Conservation (phyloP, 2,329 filamentous ascomycete genomes). For the Thermoascus crustaceus region DNA sequence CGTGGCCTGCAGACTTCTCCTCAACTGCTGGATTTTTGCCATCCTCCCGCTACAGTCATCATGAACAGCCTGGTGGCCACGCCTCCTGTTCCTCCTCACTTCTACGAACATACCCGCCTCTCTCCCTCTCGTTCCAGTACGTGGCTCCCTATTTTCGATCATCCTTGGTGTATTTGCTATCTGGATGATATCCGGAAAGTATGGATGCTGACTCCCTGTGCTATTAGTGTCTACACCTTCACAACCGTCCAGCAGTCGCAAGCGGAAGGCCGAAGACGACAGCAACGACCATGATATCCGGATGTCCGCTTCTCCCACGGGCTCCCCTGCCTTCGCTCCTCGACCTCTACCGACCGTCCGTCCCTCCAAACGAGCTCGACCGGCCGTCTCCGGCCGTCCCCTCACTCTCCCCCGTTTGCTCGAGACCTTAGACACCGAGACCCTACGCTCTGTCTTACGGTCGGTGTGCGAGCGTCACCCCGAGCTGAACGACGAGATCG, state of each 20-base stretch:
- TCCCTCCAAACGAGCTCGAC: constrained; percentile 59
- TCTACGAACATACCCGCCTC: constrained; percentile 52
- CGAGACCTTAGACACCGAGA: constrained; percentile 80
- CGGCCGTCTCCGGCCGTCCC: constrained; percentile 61
- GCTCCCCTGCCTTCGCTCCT: constrained; percentile 66
- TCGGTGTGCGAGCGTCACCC: constrained; percentile 86
- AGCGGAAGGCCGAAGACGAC: constrained; percentile 81
- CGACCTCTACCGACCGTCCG: constrained; percentile 59
- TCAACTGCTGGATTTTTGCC: constrained; percentile 12
- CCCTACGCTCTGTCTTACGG: constrained; percentile 78
- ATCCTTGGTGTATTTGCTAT: constrained; percentile 8
- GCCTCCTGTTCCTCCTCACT: constrained; percentile 55
- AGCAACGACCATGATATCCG: constrained; percentile 60
- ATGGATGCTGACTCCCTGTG: background rate
- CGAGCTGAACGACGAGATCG: constrained; percentile 75
- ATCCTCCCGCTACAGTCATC: constrained; percentile 30
- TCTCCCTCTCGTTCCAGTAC: constrained; percentile 54
- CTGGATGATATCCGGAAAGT: background rate
- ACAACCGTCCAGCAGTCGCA: constrained; percentile 45
- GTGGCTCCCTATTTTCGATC: constrained; percentile 15
- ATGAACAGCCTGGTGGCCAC: constrained; percentile 56
- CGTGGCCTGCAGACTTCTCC: constrained; percentile 5
- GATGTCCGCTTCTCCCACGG: constrained; percentile 82
- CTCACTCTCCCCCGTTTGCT: constrained; percentile 69
- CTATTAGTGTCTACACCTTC: constrained; percentile 30